phyloP scores from a whole-genome alignment of 2,329 filamentous ascomycete species.

The Hymenoscyphus occultus region DNA sequence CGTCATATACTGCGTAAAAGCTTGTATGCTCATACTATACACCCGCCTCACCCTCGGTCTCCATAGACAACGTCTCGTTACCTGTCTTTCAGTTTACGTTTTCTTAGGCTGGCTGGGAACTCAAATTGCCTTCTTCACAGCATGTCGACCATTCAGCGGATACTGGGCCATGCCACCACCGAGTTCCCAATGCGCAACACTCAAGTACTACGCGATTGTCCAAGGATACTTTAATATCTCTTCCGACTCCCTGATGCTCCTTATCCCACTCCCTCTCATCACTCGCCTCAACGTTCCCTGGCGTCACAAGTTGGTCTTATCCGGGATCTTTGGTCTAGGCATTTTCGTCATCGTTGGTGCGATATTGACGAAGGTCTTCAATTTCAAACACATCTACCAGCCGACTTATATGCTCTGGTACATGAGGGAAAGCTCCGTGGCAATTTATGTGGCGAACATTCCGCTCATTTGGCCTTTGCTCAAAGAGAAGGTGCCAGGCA shows the following conservation, averaged over 20 bases:
- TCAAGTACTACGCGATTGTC: conserved; percentile 54
- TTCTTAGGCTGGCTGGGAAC: conserved; percentile 47
- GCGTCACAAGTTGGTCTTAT: conserved; percentile 51
- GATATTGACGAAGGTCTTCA: conserved; percentile 47
- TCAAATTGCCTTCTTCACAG: conserved; percentile 47
- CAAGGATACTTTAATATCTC: conserved; percentile 57
- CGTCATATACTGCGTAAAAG: conserved; percentile 53
- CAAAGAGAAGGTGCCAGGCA: conserved; percentile 15
- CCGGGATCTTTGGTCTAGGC: conserved; percentile 45
- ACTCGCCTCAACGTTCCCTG: conserved; percentile 46
- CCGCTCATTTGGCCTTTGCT: conserved; percentile 46
- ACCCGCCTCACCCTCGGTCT: conserved; percentile 49
- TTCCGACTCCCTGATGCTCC: conserved; percentile 55
- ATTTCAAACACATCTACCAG: conserved; percentile 37
- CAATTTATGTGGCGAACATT: conserved; percentile 51
- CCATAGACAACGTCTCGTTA: conserved; percentile 39
- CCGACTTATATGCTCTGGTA: conserved; percentile 45
- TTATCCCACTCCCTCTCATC: conserved; percentile 54
- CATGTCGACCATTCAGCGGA: conserved; percentile 51
- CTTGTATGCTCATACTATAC: conserved; percentile 56
- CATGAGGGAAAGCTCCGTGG: conserved; percentile 48
- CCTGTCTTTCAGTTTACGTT: conserved; percentile 44
- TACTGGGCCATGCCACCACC: conserved; percentile 57
- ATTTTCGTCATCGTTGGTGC: conserved; percentile 47
- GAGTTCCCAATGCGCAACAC: conserved; percentile 52